Percentiles rank a stretch among this genome's conserved stretches.
Evolutionary conservation across 78 protist genomes (phyloP).

Genomic region (Dictyostelium brefeldianum): DNA sequence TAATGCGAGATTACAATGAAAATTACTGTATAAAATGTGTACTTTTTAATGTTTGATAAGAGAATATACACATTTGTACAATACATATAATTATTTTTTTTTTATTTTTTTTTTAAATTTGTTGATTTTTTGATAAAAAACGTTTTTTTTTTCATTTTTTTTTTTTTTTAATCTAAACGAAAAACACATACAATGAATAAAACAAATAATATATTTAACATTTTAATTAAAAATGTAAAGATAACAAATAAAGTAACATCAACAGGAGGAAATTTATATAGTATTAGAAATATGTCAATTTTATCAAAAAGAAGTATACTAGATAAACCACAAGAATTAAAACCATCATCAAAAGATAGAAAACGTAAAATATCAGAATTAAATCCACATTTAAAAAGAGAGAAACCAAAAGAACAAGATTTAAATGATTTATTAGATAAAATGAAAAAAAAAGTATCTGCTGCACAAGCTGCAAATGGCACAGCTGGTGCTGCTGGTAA

Average conservation of each 20-base stretch:
- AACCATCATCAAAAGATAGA: slow-evolving; percentile 22
- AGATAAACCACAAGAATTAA: background rate
- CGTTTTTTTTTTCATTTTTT: too few species aligned
- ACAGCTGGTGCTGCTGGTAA: too few species aligned
- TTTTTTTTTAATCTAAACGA: too few species aligned
- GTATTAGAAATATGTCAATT: slow-evolving; percentile 46
- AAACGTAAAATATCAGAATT: background rate
- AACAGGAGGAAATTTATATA: background rate
- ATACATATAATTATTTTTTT: too few species aligned
- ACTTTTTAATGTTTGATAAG: too few species aligned
- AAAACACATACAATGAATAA: background rate
- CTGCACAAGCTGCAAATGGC: too few species aligned
- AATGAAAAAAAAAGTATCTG: background rate
- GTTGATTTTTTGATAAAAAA: too few species aligned
- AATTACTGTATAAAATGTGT: too few species aligned
- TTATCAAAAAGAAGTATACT: slow-evolving; percentile 41
- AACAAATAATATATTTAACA: background rate
- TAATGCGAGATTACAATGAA: too few species aligned
- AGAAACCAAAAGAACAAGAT: background rate
- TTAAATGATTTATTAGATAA: background rate
- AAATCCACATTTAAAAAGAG: background rate
- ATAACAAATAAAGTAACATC: background rate
- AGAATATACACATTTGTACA: too few species aligned
- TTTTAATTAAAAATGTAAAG: background rate
- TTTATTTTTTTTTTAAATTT: too few species aligned